Conservation (phyloP, 805 yeast species). For the Saccharomycopsis fodiens region DNA sequence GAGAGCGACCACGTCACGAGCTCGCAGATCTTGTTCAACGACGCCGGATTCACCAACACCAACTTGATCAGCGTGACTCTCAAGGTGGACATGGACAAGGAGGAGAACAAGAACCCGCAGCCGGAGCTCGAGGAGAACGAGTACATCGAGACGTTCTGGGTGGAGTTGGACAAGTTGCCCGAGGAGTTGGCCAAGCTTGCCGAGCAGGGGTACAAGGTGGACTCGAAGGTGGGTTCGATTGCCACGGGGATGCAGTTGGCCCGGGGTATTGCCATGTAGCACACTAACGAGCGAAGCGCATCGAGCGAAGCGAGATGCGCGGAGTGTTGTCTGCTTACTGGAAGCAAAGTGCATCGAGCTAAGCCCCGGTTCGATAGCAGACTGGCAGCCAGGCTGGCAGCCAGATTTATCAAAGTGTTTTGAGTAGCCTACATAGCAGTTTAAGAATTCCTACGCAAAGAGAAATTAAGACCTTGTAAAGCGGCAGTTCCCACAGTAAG, state of each 20-base stretch:
- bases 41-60: slow-evolving; percentile 89
- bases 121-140: slow-evolving; percentile 84
- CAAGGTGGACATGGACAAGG: slow-evolving; percentile 60
- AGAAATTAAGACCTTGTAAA: too few species aligned
- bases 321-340: background rate
- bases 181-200: slow-evolving; percentile 44
- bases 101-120: slow-evolving; percentile 59
- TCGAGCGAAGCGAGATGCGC: background rate
- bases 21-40: slow-evolving; percentile 52
- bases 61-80: slow-evolving; percentile 74
- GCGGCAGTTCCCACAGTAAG: too few species aligned
- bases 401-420: too few species aligned
- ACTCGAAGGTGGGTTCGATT: slow-evolving; percentile 80
- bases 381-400: too few species aligned
- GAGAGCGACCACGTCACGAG: slow-evolving; percentile 30
- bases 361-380: too few species aligned
- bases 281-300: too few species aligned
- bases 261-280: slow-evolving; percentile 12
- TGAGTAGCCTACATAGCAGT: too few species aligned
- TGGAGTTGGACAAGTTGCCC: slow-evolving; percentile 55
- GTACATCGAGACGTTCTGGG: slow-evolving; percentile 80
- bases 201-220: slow-evolving; percentile 66
- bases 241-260: slow-evolving; percentile 75
- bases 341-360: background rate
- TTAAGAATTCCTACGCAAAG: too few species aligned